Base-by-base conservation (phyloP, 163 green algal genomes). In the Prototheca wickerhamii region DNA sequence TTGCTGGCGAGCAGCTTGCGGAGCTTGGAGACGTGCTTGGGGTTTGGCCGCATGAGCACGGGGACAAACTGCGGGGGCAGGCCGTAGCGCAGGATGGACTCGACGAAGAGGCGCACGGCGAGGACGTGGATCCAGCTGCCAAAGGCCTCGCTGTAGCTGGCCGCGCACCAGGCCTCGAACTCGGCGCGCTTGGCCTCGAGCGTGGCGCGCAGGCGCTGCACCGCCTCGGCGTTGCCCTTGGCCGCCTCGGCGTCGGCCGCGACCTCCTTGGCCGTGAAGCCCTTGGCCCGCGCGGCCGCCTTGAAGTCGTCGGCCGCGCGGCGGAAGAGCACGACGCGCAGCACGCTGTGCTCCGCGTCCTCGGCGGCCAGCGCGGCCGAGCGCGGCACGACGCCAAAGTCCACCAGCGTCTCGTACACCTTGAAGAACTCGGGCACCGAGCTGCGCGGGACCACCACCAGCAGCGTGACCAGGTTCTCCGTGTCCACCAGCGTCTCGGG, bases 71-170 rank as follows among this genome's bases (percentile, higher is more conserved):
- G 71, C 4, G 87, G 87, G 40, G 87, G 87, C 43, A 95, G 73
- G 44, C 87, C 87, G 73, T 98, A 99, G 10, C 93, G 83, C 70
- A 99, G 75, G 52, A 98, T 95, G 78, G 79, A 91, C 77, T 99
- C 93, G 40, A 94, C 87, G 77, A 99, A 99, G n/a, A 98, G 69
- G 15, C 91, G 82, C 32, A 99, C 81, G 1, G 87, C 86, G 31
- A 74, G 84, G 21, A 96, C 72, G 75, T 99, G 93, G 68, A 97
- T 88, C 86, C 87, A 97, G 28, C 70, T 78, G 65, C 63, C 79
- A 71, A 98, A 96, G 0, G 86, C 87, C 83, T 97, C 50, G n/a
- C 50, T 49, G 61, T 79, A 76, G 20, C 59, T 43, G 8, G 84
- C 84, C 49, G 74, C 58, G 68, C 81, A 91, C 91, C 91, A 97